Evolutionary conservation across 805 yeast genomes (phyloP), one percentile per base, ranked within the genome.

Genomic region (Grigorovia jiainica): DNA sequence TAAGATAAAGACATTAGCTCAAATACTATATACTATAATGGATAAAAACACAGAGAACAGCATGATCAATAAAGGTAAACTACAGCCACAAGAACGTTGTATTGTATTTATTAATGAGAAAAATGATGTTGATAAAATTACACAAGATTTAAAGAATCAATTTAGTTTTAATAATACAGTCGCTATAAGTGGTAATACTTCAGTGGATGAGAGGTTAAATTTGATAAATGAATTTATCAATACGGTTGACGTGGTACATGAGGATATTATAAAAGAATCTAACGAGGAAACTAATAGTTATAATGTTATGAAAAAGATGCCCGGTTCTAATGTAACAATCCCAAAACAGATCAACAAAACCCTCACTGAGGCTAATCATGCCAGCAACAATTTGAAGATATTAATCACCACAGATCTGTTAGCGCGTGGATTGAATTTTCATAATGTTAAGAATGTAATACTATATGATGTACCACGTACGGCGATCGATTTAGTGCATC

Each of bases 361-460:
- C 34, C 2, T 15, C 40, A 3, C 21, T 18, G 13, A 41, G 21
- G 15, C n/a, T n/a, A n/a, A n/a, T n/a, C n/a, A n/a, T n/a, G n/a
- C n/a, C n/a, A n/a, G n/a, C n/a, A n/a, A n/a, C n/a, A n/a, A n/a
- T n/a, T n/a, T n/a, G 45, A 81, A 82, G 52, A 82, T 90, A 0
- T 67, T 92, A 25, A 78, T 90, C 0, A 82, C 95, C 18, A 87
- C 97, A 0, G 98, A 90, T 61, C 67, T 92, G 35, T 69, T 86
- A 44, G 89, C 97, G 1, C 71, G 98, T 54, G 98, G 98, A 2
- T 64, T 92, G 43, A 90, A 90, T 55, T 87, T 92, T 63, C 72
- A 74, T 42, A 83, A 83, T 15, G 77, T 92, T 24, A 73, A 87
- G 50, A 87, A 87, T 52, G 85, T 90, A 10, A 70, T 90, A 21